Evolutionary conservation across 1,284 basidiomycete genomes (phyloP).

Genomic region (Trichosporon inkin): DNA sequence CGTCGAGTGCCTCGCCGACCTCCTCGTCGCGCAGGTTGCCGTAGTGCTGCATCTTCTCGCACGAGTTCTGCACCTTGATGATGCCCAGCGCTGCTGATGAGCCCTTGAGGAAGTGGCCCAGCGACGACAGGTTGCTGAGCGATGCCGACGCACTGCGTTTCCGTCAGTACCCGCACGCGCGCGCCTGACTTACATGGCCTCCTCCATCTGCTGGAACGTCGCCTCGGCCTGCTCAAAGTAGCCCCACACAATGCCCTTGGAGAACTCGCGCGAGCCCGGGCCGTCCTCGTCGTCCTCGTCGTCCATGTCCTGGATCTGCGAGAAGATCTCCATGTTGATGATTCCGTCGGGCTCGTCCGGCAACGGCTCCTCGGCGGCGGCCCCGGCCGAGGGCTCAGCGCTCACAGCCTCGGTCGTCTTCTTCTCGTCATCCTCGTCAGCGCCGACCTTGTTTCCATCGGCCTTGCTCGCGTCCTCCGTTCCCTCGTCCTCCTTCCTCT

Average conservation of each 20-base stretch:
- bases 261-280: constrained; percentile 61
- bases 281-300: constrained; percentile 61
- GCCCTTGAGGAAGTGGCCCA: constrained; percentile 92
- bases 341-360: constrained; percentile 37
- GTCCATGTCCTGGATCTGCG: constrained; percentile 84
- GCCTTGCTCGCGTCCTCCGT: not conserved
- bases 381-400: not conserved
- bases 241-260: constrained; percentile 67
- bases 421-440: not conserved
- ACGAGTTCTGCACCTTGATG: constrained; percentile 69
- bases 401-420: not conserved
- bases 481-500: too few relatives aligned
- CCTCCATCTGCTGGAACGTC: constrained; percentile 75
- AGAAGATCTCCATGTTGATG: constrained; percentile 75
- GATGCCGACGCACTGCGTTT: constrained; percentile 20
- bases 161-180: not conserved
- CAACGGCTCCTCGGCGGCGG: constrained; percentile 12
- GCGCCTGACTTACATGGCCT: constrained; percentile 62
- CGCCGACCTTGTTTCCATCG: not conserved
- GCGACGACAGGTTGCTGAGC: constrained; percentile 58
- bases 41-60: constrained; percentile 85
- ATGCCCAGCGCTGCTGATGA: constrained; percentile 87
- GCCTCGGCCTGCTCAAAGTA: constrained; percentile 72
- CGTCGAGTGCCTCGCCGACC: constrained; percentile 52
- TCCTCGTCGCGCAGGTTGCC: constrained; percentile 57